These are phyloP conservation scores for Phaseolus lunatus DNA, from an alignment of 306 rosid genomes.

Conservation along the genomic window DNA sequence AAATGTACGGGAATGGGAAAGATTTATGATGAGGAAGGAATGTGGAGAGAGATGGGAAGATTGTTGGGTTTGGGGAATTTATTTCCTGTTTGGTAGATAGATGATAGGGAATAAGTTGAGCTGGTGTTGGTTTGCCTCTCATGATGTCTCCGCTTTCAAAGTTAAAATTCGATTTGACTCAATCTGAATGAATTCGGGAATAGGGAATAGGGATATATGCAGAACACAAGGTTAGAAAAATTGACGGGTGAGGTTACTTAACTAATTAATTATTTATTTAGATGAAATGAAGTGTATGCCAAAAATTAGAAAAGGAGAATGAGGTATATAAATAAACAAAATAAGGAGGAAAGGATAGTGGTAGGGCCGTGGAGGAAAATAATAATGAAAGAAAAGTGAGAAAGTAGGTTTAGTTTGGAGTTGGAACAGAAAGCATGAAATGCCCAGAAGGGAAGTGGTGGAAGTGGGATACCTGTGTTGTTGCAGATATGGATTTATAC, in stretches of 20 bases:
- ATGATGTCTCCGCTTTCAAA: slow-evolving; percentile 32
- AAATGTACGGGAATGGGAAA: slow-evolving; percentile 49
- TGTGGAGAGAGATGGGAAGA: slow-evolving; percentile 52
- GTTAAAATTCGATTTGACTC: slow-evolving; percentile 25
- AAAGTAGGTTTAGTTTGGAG: background rate
- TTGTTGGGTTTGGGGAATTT: slow-evolving; percentile 55
- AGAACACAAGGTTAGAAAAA: background rate
- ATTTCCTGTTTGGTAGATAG: slow-evolving; percentile 44
- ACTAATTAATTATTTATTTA: slow-evolving; percentile 7
- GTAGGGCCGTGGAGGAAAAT: background rate
- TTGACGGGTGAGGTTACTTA: background rate
- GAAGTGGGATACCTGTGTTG: slow-evolving; percentile 48
- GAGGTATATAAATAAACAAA: background rate
- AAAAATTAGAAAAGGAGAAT: background rate
- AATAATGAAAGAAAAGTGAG: background rate
- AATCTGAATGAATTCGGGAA: background rate
- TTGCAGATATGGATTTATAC: slow-evolving; percentile 39
- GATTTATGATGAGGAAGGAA: slow-evolving; percentile 50
- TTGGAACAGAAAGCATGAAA: slow-evolving; percentile 42
- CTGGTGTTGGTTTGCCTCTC: slow-evolving; percentile 37
- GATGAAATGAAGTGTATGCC: background rate
- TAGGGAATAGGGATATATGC: slow-evolving; percentile 22
- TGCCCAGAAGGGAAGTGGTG: slow-evolving; percentile 40
- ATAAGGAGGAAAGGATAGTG: background rate
- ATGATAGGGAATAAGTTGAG: slow-evolving; percentile 56